These are phyloP conservation scores for Tetrapisispora nanseiensis DNA, from an alignment of 805 yeast species.

Conservation along the genomic window DNA sequence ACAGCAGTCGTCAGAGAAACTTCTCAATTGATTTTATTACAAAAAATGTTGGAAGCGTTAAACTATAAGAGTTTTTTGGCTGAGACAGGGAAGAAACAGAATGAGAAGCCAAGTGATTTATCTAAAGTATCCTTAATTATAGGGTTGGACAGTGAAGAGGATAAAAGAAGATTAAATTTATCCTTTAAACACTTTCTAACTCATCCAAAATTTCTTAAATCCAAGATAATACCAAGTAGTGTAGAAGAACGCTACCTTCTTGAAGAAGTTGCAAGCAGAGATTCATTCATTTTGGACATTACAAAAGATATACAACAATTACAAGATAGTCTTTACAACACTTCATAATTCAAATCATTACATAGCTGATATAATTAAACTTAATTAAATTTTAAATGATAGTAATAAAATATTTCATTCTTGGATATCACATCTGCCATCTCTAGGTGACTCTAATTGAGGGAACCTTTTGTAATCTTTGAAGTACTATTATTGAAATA, in stretches of 20 bases:
- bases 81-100: slow-evolving; percentile 7
- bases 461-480: no score
- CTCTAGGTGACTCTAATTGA: no score
- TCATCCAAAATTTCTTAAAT: slow-evolving; percentile 75
- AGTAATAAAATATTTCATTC: no score
- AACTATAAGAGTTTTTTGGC: slow-evolving; percentile 41
- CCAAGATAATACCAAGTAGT: slow-evolving; percentile 55
- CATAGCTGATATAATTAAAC: no score
- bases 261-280: slow-evolving; percentile 38
- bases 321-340: slow-evolving; percentile 26
- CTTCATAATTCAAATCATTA: background rate
- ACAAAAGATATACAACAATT: slow-evolving; percentile 44
- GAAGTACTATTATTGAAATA: no score
- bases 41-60: slow-evolving; percentile 44
- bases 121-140: slow-evolving; percentile 32
- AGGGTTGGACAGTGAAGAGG: slow-evolving; percentile 52
- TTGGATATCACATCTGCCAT: no score
- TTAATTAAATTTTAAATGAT: no score
- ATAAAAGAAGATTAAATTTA: slow-evolving; percentile 48
- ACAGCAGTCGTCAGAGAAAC: slow-evolving; percentile 53
- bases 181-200: slow-evolving; percentile 64
- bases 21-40: slow-evolving; percentile 55
- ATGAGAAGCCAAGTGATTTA: slow-evolving; percentile 6
- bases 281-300: slow-evolving; percentile 37
- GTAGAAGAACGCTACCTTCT: slow-evolving; percentile 53